A percentile compares a stretch with the other conserved stretches of the same genome.
Evolutionary conservation across 2,329 filamentous ascomycete genomes (phyloP).

Genomic region (Calonectria naviculata): DNA sequence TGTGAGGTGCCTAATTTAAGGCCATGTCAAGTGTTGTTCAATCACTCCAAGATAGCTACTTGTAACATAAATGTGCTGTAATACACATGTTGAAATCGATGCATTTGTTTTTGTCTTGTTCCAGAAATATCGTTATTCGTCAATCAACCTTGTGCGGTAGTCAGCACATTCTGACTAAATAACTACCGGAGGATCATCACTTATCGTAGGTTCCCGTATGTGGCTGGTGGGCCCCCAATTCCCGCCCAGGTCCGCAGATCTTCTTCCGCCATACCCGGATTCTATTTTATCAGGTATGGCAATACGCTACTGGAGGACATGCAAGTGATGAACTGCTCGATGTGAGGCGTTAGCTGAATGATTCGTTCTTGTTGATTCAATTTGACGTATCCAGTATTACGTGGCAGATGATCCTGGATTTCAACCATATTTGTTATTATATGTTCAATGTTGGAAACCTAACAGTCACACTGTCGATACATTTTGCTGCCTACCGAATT

Average conservation of each 20-base stretch:
- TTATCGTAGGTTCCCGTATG: not conserved
- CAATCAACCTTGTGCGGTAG: not conserved
- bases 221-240: not conserved
- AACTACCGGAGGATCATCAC: not conserved
- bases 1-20: too few relatives aligned
- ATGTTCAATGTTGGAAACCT: too few relatives aligned
- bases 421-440: too few relatives aligned
- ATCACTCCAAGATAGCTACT: not conserved
- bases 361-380: too few relatives aligned
- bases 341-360: too few relatives aligned
- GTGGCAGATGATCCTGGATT: too few relatives aligned
- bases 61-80: too few relatives aligned
- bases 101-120: too few relatives aligned
- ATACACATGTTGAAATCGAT: too few relatives aligned
- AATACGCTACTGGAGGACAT: not conserved
- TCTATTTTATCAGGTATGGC: not conserved
- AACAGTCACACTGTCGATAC: too few relatives aligned
- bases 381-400: not conserved
- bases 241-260: not conserved
- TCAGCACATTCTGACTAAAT: not conserved
- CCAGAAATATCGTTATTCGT: not conserved
- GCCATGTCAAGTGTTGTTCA: too few relatives aligned
- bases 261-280: not conserved
- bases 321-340: not conserved
- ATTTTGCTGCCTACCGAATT: too few relatives aligned